Evolutionary conservation across 2,329 filamentous ascomycete species (phyloP), one percentile per base, ranked within the genome.

Genomic region (Talaromyces sp.): DNA sequence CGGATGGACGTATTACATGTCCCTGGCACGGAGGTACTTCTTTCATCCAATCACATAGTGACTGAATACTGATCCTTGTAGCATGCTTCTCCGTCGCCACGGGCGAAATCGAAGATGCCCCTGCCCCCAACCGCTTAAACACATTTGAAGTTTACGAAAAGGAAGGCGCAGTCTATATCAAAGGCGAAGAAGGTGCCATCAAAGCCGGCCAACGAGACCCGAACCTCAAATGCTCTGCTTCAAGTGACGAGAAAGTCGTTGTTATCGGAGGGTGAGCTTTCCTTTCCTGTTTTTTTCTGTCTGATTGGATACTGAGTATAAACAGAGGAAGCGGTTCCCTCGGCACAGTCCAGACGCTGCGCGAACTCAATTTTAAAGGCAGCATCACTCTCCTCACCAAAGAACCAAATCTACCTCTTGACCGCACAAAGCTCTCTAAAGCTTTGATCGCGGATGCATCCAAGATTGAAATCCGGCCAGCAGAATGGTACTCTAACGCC

Each of bases 381-480:
- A 80, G 84, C 61, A 87, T 99, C 68, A 96, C 92, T 0, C 81
- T 96, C 70, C 87, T 99, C 70, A 88, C 90, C 12, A 88, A 85
- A 67, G 95, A 99, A 76, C 89, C 90, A 23, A 89, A 95, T 73
- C 83, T 89, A 37, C 93, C 93, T 35, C 93, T 98, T 69, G 95
- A 99, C 79, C 87, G 95, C 21, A 92, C 95, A 11, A 98, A 98
- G 81, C 84, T 99, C 46, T 97, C 93, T 72, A 99, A 99, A 78
- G 92, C 93, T 0, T 82, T 99, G 12, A 84, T 97, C 66, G 86
- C 90, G 6, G 93, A 99, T 72, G 76, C 86, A 1, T 83, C 84
- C 50, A 96, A 96, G 78, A 79, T 96, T 48, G 86, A 89, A 46
- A 89, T 88, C 83, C 85, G 95, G 65, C 84, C 90, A 60, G 83